Evolutionary conservation across 108 stramenopile genomes (phyloP).

Genomic region (Mediolabrus comicus): DNA sequence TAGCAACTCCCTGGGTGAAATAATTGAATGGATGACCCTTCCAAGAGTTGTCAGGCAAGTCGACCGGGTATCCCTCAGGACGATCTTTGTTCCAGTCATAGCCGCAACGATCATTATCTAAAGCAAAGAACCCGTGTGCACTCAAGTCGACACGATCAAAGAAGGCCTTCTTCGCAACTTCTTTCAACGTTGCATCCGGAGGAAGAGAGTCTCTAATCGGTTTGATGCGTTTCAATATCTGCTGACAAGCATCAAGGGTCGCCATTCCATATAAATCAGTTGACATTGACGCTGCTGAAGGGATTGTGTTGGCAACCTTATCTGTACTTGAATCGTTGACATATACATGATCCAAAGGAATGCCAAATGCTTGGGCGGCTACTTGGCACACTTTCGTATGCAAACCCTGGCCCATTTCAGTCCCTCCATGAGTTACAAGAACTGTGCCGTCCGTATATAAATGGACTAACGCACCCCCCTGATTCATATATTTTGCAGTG

Average conservation of each 20-base stretch:
- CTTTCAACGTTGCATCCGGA: constrained; percentile 54
- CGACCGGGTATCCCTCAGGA: constrained; percentile 68
- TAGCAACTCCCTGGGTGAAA: constrained; percentile 92
- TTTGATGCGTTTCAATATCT: constrained; percentile 79
- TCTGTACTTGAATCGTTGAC: constrained; percentile 92
- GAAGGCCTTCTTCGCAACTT: constrained; percentile 81
- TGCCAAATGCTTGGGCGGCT: constrained; percentile 91
- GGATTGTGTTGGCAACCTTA: constrained; percentile 87
- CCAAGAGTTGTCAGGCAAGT: constrained; percentile 82
- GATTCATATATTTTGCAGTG: constrained; percentile 80
- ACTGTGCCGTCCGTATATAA: constrained; percentile 93
- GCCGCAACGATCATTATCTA: constrained; percentile 74
- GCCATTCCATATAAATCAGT: constrained; percentile 97
- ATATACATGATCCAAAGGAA: constrained; percentile 81
- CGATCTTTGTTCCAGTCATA: constrained; percentile 77
- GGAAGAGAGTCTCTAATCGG: constrained; percentile 82
- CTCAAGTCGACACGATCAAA: constrained; percentile 85
- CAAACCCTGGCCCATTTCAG: constrained; percentile 96
- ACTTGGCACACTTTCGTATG: constrained; percentile 95
- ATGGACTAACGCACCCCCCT: constrained; percentile 93
- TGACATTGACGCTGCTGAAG: constrained; percentile 91
- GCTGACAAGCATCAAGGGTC: constrained; percentile 90
- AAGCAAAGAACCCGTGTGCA: constrained; percentile 92
- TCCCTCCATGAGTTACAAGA: constrained; percentile 92
- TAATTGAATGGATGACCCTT: constrained; percentile 92